Conservation (phyloP, 1,284 basidiomycete genomes). For the Ustilago crameri region DNA sequence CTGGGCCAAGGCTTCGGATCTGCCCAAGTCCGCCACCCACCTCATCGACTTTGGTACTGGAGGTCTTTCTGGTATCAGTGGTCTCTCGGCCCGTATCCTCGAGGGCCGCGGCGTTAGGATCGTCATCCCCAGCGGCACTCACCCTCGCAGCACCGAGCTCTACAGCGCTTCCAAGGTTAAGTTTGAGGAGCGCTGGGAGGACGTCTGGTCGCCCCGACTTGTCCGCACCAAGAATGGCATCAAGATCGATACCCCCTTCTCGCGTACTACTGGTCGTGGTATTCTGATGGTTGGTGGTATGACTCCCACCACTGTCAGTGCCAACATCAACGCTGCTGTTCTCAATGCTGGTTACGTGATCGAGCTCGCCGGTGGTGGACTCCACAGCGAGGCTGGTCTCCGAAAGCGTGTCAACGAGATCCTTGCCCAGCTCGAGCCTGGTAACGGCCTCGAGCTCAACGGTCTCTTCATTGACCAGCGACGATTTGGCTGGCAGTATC, state of each 20-base stretch:
- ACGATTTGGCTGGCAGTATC: slow-evolving; percentile 93
- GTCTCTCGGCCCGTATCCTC: slow-evolving; percentile 86
- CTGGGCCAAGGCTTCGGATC: slow-evolving; percentile 86
- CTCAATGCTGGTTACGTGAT: slow-evolving; percentile 94
- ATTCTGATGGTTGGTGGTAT: slow-evolving; percentile 99
- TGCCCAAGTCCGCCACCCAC: slow-evolving; percentile 87
- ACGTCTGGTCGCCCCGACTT: slow-evolving; percentile 84
- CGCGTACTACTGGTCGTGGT: slow-evolving; percentile 90
- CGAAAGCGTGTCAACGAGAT: slow-evolving; percentile 78
- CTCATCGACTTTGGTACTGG: slow-evolving; percentile 94
- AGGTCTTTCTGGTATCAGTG: slow-evolving; percentile 90
- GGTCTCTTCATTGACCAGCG: slow-evolving; percentile 97
- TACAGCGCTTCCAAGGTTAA: slow-evolving; percentile 78
- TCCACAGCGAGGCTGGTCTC: slow-evolving; percentile 89
- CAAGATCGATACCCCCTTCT: slow-evolving; percentile 89
- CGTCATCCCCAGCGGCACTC: slow-evolving; percentile 57
- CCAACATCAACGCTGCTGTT: slow-evolving; percentile 73
- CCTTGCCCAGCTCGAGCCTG: slow-evolving; percentile 51
- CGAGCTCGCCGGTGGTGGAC: slow-evolving; percentile 96
- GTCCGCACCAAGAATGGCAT: slow-evolving; percentile 76
- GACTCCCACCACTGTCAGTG: slow-evolving; percentile 69
- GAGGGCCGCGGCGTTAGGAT: slow-evolving; percentile 92
- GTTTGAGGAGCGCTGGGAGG: slow-evolving; percentile 88
- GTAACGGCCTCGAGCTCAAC: slow-evolving; percentile 83
- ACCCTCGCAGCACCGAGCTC: slow-evolving; percentile 57